These are phyloP conservation scores for Arachnomyces sp. DNA, from an alignment of 2,329 filamentous ascomycete genomes.

Conservation along the genomic window DNA sequence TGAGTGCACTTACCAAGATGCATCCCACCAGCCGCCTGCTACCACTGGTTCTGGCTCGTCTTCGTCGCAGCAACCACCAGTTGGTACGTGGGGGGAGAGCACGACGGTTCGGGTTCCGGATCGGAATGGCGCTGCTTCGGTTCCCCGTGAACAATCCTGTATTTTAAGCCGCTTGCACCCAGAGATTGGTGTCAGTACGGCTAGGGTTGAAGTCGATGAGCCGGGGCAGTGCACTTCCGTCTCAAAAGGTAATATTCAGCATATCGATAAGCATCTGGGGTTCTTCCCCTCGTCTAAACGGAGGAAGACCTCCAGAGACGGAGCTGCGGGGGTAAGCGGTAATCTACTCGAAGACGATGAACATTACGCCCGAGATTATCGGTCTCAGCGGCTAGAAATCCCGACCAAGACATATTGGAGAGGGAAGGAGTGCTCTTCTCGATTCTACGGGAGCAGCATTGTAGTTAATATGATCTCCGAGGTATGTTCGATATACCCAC, in stretches of 20 bases:
- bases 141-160: slow-evolving; percentile 1
- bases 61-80: too few relatives aligned
- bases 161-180: background rate
- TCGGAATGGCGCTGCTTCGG: slow-evolving; percentile 11
- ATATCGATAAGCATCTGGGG: background rate
- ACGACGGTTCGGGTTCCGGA: slow-evolving; percentile 6
- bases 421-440: slow-evolving; percentile 33
- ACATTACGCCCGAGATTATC: slow-evolving; percentile 7
- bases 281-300: background rate
- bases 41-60: background rate
- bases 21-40: slow-evolving; percentile 34
- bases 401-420: slow-evolving; percentile 29
- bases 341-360: slow-evolving; percentile 7
- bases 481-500: slow-evolving; percentile 17
- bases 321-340: background rate
- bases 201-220: too few relatives aligned
- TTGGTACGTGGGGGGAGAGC: background rate
- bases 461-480: slow-evolving; percentile 32
- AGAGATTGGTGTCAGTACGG: too few relatives aligned
- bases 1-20: slow-evolving; percentile 35
- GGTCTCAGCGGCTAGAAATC: slow-evolving; percentile 26
- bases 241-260: background rate
- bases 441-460: slow-evolving; percentile 34
- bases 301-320: background rate
- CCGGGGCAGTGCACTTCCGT: too few relatives aligned